Percentiles rank a stretch among this genome's conserved stretches.
Evolutionary conservation across 768 basidiomycete genomes (phyloP).

Genomic region (Sporobolomyces pararoseus): DNA sequence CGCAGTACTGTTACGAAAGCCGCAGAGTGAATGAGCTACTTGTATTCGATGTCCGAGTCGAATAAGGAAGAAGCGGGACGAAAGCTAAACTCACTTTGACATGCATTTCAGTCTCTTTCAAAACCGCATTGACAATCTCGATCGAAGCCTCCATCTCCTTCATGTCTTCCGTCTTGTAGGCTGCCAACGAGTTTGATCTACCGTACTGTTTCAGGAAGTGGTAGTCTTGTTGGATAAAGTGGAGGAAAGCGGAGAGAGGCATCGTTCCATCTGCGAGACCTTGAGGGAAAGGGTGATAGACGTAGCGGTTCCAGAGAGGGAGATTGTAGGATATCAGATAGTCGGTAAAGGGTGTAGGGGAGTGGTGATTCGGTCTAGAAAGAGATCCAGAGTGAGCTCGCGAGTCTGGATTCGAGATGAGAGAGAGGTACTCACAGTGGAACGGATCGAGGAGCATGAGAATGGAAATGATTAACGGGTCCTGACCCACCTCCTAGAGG

Average conservation of each 20-base stretch:
- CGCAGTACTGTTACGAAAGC: conserved; percentile 64
- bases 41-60: not conserved
- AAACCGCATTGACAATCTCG: conserved; percentile 61
- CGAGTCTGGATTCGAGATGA: conserved; percentile 49
- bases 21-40: no score
- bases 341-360: conserved; percentile 56
- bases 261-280: conserved; percentile 71
- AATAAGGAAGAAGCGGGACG: not conserved
- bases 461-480: conserved; percentile 80
- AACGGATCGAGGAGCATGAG: conserved; percentile 55
- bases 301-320: conserved; percentile 65
- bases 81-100: conserved; percentile 48
- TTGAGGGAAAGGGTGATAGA: conserved; percentile 78
- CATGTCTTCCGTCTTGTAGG: conserved; percentile 69
- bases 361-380: conserved; percentile 64
- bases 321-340: conserved; percentile 50
- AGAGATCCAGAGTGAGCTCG: conserved; percentile 59
- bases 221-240: conserved; percentile 89
- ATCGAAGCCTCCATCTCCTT: conserved; percentile 62
- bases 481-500: conserved; percentile 71
- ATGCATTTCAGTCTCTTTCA: conserved; percentile 70
- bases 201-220: conserved; percentile 61
- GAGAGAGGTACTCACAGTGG: conserved; percentile 56
- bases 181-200: conserved; percentile 73
- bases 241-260: conserved; percentile 62